Evolutionary conservation across 1,139 yeast species (phyloP).

Genomic region (Geotrichum reessii): DNA sequence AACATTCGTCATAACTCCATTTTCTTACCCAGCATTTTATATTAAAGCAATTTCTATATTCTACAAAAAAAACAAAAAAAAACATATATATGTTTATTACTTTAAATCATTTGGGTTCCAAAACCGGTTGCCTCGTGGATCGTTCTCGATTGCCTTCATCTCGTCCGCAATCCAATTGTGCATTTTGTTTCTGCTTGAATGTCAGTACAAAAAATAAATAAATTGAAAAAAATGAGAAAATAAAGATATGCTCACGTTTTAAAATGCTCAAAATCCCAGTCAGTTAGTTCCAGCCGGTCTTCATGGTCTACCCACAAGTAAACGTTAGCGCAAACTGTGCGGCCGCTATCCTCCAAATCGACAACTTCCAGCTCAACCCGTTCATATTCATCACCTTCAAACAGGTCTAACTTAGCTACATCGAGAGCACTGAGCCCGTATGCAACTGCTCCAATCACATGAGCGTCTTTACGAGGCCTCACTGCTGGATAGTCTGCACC

Average conservation of each 20-base stretch:
- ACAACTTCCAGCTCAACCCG: slow-evolving; percentile 25
- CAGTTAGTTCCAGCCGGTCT: slow-evolving; percentile 1
- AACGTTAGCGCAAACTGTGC: slow-evolving; percentile 21
- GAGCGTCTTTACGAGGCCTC: slow-evolving; percentile 13
- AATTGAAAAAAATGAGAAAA: no score
- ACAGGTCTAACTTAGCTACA: slow-evolving; percentile 28
- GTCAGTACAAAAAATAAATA: background rate
- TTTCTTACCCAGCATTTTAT: no score
- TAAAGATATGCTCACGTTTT: slow-evolving; percentile 1
- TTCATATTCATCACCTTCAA: slow-evolving; percentile 35
- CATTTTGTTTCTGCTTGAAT: slow-evolving; percentile 6
- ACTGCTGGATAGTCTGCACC: slow-evolving; percentile 34
- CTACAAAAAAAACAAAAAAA: no score
- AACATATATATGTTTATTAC: no score
- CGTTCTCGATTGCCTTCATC: slow-evolving; percentile 5
- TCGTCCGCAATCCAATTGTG: slow-evolving; percentile 13
- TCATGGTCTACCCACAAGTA: slow-evolving; percentile 29
- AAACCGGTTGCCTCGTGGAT: slow-evolving; percentile 8
- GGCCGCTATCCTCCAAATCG: slow-evolving; percentile 21
- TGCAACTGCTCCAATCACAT: slow-evolving; percentile 31
- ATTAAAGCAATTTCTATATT: no score
- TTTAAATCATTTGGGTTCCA: slow-evolving; percentile 4
- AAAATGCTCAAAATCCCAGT: slow-evolving; percentile 13
- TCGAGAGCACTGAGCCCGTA: slow-evolving; percentile 26
- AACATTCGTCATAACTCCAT: no score